Base-by-base conservation (phyloP, 805 yeast genomes). In the Yamadazyma akitaensis region DNA sequence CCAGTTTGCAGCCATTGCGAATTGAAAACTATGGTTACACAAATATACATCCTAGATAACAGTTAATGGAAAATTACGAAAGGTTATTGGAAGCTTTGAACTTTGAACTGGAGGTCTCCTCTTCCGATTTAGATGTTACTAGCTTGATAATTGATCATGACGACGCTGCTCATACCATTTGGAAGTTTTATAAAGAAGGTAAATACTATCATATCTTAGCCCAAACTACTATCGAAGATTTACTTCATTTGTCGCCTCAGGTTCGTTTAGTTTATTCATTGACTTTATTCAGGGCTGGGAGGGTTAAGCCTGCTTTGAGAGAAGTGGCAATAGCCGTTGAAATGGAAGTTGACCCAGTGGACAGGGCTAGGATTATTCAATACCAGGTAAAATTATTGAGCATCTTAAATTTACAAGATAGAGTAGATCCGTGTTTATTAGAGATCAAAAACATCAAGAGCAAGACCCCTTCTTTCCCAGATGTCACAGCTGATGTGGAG, bases 301-400 rank as follows among this genome's bases (percentile, higher is more conserved):
- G 68, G 16, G 32, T 49, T 14, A 54, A 51, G 14, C 56, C 58
- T 7, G 65, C 58, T 1, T 44, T 62, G 12, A 44, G 70, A 19
- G 61, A 62, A 40, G 41, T 61, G 13, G 57, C 67, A 0, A 24
- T 64, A 9, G 54, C 61, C 2, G 56, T 62, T 12, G 70, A 64
- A 39, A 37, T 50, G 19, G 63, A 60, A 39, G 26, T 43, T 19
- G 51, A 48, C 34, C 37, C 42, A 5, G 28, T 38, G 14, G 53
- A 53, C 16, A 48, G 58, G 37, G 56, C 54, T 24, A 38, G 52
- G 26, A 37, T 40, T 10, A 32, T 50, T 2, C 34, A 36, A 9
- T 51, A 55, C 18, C 45, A 63, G 34, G 47, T 56, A 10, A 43
- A 45, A 26, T 43, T 56, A 26, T 60, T 62, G 37, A 48, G 51